Conservation (phyloP, 1,284 basidiomycete species). For the Porodaedalea pini region DNA sequence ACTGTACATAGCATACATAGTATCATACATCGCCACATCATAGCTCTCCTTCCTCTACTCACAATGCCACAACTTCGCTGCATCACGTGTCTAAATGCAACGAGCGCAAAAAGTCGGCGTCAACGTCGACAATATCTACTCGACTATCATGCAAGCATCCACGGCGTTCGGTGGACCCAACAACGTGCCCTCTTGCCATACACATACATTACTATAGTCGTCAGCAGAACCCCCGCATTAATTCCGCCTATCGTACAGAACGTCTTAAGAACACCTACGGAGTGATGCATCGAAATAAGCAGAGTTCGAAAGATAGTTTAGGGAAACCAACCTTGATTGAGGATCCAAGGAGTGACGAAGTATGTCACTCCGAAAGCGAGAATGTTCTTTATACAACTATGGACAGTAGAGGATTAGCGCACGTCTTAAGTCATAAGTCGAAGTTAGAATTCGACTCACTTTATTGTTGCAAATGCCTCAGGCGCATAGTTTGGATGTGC, state of each 20-base stretch:
- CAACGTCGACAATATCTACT: neutral
- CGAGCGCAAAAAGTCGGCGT: too few relatives aligned
- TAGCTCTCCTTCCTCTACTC: too few relatives aligned
- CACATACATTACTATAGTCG: constrained; percentile 23
- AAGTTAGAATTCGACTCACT: constrained; percentile 5
- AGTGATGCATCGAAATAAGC: neutral
- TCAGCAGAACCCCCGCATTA: constrained; percentile 19
- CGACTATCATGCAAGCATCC: constrained; percentile 20
- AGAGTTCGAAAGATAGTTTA: neutral
- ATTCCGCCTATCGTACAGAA: constrained; percentile 23
- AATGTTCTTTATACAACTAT: constrained; percentile 18
- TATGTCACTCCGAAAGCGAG: constrained; percentile 23
- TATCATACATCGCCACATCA: too few relatives aligned
- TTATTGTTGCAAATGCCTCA: constrained; percentile 13
- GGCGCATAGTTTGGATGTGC: constrained; percentile 19
- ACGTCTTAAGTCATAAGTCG: neutral
- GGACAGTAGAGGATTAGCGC: neutral
- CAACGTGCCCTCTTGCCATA: constrained; percentile 23
- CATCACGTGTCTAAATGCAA: too few relatives aligned
- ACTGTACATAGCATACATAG: too few relatives aligned
- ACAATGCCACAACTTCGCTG: too few relatives aligned
- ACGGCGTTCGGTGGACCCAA: constrained; percentile 24
- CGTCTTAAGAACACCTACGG: constrained; percentile 18
- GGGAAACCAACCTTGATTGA: constrained; percentile 18
- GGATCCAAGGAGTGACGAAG: constrained; percentile 20